These are phyloP conservation scores for Podaxis sp. DNA, from an alignment of 768 basidiomycete species.

Conservation along the genomic window DNA sequence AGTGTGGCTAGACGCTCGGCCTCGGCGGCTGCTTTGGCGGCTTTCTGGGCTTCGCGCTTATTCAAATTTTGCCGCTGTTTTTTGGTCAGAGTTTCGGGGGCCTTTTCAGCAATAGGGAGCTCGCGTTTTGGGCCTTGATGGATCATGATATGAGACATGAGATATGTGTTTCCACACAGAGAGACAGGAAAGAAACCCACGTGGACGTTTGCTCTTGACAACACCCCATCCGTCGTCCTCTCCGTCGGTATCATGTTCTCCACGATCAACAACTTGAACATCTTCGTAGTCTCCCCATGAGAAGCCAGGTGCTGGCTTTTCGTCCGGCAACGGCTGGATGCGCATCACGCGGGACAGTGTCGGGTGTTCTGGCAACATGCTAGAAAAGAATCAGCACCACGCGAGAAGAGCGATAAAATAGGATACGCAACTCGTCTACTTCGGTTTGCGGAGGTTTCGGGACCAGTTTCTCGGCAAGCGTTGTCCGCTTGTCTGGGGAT, in stretches of 20 bases:
- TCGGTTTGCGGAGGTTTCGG: conserved; percentile 65
- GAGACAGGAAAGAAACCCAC: conserved; percentile 29
- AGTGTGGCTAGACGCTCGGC: conserved; percentile 47
- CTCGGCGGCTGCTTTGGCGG: conserved; percentile 56
- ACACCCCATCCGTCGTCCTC: conserved; percentile 84
- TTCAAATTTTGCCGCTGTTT: conserved; percentile 69
- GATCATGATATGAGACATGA: neutral
- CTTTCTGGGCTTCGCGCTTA: conserved; percentile 57
- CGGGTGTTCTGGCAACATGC: conserved; percentile 64
- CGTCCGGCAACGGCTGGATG: conserved; percentile 54
- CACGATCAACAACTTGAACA: conserved; percentile 40
- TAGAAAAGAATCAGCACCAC: conserved; percentile 26
- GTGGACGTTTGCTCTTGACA: conserved; percentile 55
- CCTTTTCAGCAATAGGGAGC: conserved; percentile 23
- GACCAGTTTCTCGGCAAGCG: conserved; percentile 64
- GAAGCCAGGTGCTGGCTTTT: conserved; percentile 62
- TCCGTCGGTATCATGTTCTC: conserved; percentile 59
- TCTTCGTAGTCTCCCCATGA: conserved; percentile 82
- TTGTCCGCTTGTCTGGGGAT: conserved; percentile 29
- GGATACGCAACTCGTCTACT: conserved; percentile 54
- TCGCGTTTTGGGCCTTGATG: conserved; percentile 8
- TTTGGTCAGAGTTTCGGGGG: conserved; percentile 56
- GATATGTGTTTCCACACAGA: neutral
- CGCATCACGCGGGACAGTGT: conserved; percentile 68
- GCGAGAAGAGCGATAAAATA: neutral